Percentiles rank a stretch among this genome's conserved stretches.
Conservation (phyloP, 768 basidiomycete species). For the Chalciporus piperatus region DNA sequence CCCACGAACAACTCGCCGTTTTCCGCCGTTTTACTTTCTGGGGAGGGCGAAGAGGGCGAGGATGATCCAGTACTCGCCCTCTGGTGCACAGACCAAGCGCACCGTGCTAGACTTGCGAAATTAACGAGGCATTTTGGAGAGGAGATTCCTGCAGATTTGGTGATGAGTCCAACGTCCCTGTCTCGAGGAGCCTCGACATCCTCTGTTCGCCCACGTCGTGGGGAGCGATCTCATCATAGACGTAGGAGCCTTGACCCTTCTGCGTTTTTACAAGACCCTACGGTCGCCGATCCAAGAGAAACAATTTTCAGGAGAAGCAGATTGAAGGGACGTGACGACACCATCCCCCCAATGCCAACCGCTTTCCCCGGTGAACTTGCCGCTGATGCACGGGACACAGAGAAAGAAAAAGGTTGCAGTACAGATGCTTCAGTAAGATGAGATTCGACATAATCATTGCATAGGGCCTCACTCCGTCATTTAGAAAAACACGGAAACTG, state of each 20-base stretch:
- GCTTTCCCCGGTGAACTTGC: neutral
- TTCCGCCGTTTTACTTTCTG: slow-evolving; percentile 12
- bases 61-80: slow-evolving; percentile 1
- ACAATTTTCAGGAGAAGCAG: slow-evolving; percentile 26
- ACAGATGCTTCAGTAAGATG: slow-evolving; percentile 7
- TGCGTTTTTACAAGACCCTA: neutral
- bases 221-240: slow-evolving; percentile 6
- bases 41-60: slow-evolving; percentile 5
- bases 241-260: slow-evolving; percentile 16
- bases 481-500: neutral
- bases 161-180: slow-evolving; percentile 13
- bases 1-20: slow-evolving; percentile 10
- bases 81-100: slow-evolving; percentile 21
- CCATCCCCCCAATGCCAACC: neutral
- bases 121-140: slow-evolving; percentile 38
- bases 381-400: neutral
- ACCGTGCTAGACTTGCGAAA: slow-evolving; percentile 35
- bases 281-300: neutral
- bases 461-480: slow-evolving; percentile 1
- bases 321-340: slow-evolving; percentile 20
- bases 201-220: neutral
- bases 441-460: neutral
- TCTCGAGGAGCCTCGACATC: neutral
- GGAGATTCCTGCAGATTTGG: slow-evolving; percentile 37
- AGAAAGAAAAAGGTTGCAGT: neutral